Evolutionary conservation across 305 asterid genomes (phyloP).

Genomic region (Ajuga reptans): DNA sequence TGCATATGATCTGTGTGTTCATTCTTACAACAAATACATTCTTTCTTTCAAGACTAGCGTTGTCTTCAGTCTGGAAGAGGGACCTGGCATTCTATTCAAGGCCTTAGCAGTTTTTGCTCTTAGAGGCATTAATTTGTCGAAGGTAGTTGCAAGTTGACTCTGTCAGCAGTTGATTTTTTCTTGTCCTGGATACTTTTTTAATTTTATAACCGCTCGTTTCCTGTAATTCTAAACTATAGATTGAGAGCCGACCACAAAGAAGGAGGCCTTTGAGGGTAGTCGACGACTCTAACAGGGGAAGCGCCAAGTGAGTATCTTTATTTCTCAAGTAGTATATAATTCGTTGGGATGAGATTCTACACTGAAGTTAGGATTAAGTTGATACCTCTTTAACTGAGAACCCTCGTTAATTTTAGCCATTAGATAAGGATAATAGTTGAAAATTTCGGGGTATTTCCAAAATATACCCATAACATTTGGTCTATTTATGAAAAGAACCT

Average conservation of each 20-base stretch:
- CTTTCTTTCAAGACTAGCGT: constrained; percentile 57
- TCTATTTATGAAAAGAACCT: too few relatives aligned
- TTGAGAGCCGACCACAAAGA: constrained; percentile 84
- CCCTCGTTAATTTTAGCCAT: too few relatives aligned
- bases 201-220: too few relatives aligned
- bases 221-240: constrained; percentile 25
- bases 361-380: too few relatives aligned
- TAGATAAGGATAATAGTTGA: too few relatives aligned
- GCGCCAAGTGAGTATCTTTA: constrained; percentile 50
- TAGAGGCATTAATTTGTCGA: constrained; percentile 55
- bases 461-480: too few relatives aligned
- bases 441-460: too few relatives aligned
- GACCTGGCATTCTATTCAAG: constrained; percentile 80
- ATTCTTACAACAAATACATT: background rate
- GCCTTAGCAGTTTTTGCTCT: constrained; percentile 75
- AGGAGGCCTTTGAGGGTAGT: constrained; percentile 62
- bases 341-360: too few relatives aligned
- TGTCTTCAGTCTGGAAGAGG: constrained; percentile 75
- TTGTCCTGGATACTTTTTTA: background rate
- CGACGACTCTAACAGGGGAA: constrained; percentile 59
- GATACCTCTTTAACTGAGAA: too few relatives aligned
- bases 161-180: background rate
- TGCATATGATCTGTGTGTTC: background rate
- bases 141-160: constrained; percentile 36
- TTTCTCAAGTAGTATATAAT: too few relatives aligned